These are phyloP conservation scores for Oidiodendron maius DNA, from an alignment of 495 filamentous ascomycete genomes.

Conservation along the genomic window DNA sequence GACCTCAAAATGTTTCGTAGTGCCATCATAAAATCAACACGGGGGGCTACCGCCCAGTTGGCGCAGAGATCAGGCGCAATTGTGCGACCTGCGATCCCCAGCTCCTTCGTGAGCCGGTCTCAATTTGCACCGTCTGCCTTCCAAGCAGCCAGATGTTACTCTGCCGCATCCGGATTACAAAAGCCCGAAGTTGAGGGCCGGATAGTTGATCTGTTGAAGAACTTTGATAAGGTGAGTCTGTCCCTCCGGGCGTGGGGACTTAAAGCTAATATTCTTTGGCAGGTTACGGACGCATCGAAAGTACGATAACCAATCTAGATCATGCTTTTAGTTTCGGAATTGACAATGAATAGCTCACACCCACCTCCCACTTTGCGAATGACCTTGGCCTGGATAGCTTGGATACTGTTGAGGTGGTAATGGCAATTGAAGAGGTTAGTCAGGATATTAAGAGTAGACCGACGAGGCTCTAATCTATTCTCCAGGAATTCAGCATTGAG, in stretches of 20 bases:
- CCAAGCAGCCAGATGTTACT: constrained; percentile 73
- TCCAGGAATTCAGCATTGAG: constrained; percentile 98
- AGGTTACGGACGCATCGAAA: constrained; percentile 73
- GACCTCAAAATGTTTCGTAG: constrained; percentile 74
- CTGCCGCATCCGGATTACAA: constrained; percentile 66
- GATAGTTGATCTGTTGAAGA: constrained; percentile 85
- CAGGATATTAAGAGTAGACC: not conserved
- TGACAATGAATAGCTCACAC: constrained; percentile 58
- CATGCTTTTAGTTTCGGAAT: constrained; percentile 6
- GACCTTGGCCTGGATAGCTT: constrained; percentile 94
- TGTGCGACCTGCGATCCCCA: constrained; percentile 48
- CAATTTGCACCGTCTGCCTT: constrained; percentile 49
- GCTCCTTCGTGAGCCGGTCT: constrained; percentile 41
- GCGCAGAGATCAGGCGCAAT: constrained; percentile 51
- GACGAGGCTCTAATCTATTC: constrained; percentile 5
- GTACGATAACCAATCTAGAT: constrained; percentile 40
- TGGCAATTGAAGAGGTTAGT: constrained; percentile 98
- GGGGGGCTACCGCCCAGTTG: constrained; percentile 41
- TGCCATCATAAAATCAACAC: constrained; percentile 63
- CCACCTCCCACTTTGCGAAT: constrained; percentile 83
- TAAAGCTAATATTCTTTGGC: constrained; percentile 76
- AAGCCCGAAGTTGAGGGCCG: constrained; percentile 85
- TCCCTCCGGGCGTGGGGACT: constrained; percentile 61
- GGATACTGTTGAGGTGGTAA: constrained; percentile 98
- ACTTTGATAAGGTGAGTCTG: constrained; percentile 91